Evolutionary conservation across 805 yeast species (phyloP), one percentile per base, ranked within the genome.

Genomic region (Kluyveromyces nonfermentans): DNA sequence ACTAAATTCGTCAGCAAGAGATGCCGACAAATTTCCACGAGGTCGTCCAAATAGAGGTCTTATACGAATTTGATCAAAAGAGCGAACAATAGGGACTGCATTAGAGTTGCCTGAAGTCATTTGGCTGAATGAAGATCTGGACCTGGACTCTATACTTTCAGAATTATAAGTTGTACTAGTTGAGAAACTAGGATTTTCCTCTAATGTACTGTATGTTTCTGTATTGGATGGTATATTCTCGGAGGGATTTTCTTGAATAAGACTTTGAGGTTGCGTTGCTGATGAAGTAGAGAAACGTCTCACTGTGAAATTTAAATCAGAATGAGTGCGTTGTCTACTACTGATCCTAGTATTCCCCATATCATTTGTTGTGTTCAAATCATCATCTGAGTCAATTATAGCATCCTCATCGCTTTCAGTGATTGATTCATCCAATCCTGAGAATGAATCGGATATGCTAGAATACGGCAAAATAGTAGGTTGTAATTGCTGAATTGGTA

Each of bases 391-490:
- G 30, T 25, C 30, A 25, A 25, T 6, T 2, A 25, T 25, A 10
- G 30, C 30, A 25, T 14, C 12, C 14, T 25, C 30, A 10, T 25
- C 30, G 12, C 7, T 25, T 10, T 25, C 30, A 25, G 14, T 25
- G 7, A 25, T 14, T 25, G 30, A 25, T 28, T 15, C 32, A 30
- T 38, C 19, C 9, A 21, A 17, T 15, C 22, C 41, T 38, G 41
- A 15, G 9, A 17, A 15, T 14, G 41, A 31, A 31, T 38, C 41
- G 10, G 34, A 38, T 14, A 31, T 33, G n/a, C 41, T 38, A 7
- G 66, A 64, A 34, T 51, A 62, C 2, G 66, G 66, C 20, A 59
- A 41, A 20, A 62, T 51, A 31, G 46, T 48, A 10, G 66, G 66
- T 43, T 58, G 56, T 32, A 62, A 49, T 31, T 51, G 56, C 28